Base-by-base conservation (phyloP, 1,284 basidiomycete species). In the Anthracocystis setariae region DNA sequence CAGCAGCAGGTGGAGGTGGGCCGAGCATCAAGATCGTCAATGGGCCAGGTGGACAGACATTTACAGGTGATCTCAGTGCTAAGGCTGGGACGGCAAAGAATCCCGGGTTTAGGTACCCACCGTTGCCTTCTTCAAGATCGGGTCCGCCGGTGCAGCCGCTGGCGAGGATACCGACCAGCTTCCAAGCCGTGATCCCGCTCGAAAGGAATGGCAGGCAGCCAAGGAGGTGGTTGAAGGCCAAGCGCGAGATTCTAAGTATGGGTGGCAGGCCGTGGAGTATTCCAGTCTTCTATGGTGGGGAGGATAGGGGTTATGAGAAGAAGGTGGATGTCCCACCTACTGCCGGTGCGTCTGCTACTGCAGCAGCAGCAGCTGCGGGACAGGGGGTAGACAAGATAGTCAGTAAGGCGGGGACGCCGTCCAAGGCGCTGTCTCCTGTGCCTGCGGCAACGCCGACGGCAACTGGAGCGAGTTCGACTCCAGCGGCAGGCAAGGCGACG, bases 181-280 rank as follows among this genome's bases (percentile, higher is more conserved):
- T 70, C 58, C 76, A 68, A 50, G 37, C 62, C 44, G 64, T 60
- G 29, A 69, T 63, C 37, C 65, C 78, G 38, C 48, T 80, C 4
- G 77, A 79, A 32, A 47, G 57, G n/a, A 63, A 60, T 7, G 27
- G 43, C 4, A 44, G 65, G 13, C 57, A 62, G 43, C 61, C 67
- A 18, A 70, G 78, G 8, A 45, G 68, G 10, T 80, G 78, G 78
- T 17, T 48, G 20, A 69, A 61, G 21, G 61, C 42, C 5, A 62
- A 59, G 40, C 58, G 79, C 3, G 79, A 80, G 53, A 57, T 80
- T 3, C 46, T 79, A 24, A 78, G 62, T 32, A 59, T 80, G 51
- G 75, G 71, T 10, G 79, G 79, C 2, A 53, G 77, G 20, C 56
- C 67, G 0, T 80, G 79, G 79, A 70, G 67, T 32, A 63, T 76